These are phyloP conservation scores for Triangularia setosa DNA, from an alignment of 2,329 filamentous ascomycete genomes.

Conservation along the genomic window DNA sequence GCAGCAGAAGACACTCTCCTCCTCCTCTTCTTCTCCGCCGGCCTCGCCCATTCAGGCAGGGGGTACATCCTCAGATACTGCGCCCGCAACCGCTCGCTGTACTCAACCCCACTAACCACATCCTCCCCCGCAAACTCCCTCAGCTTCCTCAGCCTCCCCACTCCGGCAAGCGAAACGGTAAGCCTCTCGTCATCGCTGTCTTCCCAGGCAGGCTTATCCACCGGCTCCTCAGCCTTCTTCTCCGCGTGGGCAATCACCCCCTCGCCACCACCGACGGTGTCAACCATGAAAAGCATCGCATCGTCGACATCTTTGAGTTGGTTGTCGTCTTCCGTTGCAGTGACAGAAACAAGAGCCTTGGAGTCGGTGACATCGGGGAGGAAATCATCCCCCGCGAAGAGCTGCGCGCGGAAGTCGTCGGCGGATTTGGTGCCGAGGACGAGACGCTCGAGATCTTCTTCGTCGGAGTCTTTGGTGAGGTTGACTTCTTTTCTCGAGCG, in stretches of 20 bases:
- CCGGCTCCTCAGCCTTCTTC: constrained; percentile 17
- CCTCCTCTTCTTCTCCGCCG: constrained; percentile 46
- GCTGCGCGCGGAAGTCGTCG: constrained; percentile 61
- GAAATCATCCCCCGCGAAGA: constrained; percentile 57
- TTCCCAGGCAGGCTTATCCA: constrained; percentile 68
- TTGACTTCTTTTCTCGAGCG: constrained; percentile 5
- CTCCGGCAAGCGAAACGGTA: constrained; percentile 73
- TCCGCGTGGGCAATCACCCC: constrained; percentile 25
- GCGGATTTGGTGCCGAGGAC: constrained; percentile 85
- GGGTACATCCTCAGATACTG: constrained; percentile 65
- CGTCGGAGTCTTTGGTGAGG: constrained; percentile 66
- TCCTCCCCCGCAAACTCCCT: constrained; percentile 79
- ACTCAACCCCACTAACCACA: constrained; percentile 80
- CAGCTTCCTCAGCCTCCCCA: constrained; percentile 75
- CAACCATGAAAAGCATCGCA: constrained; percentile 80
- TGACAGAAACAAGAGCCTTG: constrained; percentile 16
- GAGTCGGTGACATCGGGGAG: constrained; percentile 41
- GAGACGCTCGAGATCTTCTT: constrained; percentile 80
- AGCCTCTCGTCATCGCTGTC: constrained; percentile 94
- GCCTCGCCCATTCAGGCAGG: constrained; percentile 56
- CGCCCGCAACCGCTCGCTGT: constrained; percentile 71
- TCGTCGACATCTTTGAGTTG: constrained; percentile 56
- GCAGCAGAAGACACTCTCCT: constrained; percentile 44
- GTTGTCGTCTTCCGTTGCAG: constrained; percentile 20
- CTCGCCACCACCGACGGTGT: constrained; percentile 42